Evolutionary conservation across 129 eudicot genomes (phyloP), one percentile per base, ranked within the genome.

Genomic region (Helichrysum umbraculigerum): DNA sequence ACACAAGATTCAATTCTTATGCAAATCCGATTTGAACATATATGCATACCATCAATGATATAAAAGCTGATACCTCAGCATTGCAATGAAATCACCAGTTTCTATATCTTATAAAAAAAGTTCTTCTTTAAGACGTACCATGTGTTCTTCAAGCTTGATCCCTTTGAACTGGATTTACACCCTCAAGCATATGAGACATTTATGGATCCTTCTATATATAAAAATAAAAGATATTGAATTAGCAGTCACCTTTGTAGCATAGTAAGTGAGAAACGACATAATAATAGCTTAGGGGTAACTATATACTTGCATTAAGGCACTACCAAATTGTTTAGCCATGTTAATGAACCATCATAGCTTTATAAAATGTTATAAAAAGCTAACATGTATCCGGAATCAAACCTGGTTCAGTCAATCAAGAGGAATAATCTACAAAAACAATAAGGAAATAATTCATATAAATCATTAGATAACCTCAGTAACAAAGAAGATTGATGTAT

Each of bases 371-470:
- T 11, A 56, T 70, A 17, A 51, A 67, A 81, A 71, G 41, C 81
- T 72, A 65, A 92, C 98, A 96, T 93, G 96, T 81, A 93, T 93
- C 98, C 97, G 7, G 92, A 93, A 32, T 90, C 97, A 80, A 93
- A 93, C 83, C 90, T n/a, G n/a, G 98, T 67, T 90, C 97, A 50
- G 89, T 90, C 98, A 97, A 93, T 93, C 98, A 32, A 89, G 78
- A 58, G 98, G 98, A 35, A 35, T 35, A 54, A 88, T 86, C 98
- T 93, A 88, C 80, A 83, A 80, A 62, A 74, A 71, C 44, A 66
- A 35, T 58, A 51, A 20, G 11, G 12, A 9, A 34, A 16, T 22
- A 33, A 54, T 32, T 73, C 16, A 14, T 34, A 39, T 37, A 20
- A 75, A 4, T 37, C 39, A 5, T 4, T 35, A 35, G 0, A 35